phyloP scores from a whole-genome alignment of 805 yeast species.

The Huiozyma naganishii region DNA sequence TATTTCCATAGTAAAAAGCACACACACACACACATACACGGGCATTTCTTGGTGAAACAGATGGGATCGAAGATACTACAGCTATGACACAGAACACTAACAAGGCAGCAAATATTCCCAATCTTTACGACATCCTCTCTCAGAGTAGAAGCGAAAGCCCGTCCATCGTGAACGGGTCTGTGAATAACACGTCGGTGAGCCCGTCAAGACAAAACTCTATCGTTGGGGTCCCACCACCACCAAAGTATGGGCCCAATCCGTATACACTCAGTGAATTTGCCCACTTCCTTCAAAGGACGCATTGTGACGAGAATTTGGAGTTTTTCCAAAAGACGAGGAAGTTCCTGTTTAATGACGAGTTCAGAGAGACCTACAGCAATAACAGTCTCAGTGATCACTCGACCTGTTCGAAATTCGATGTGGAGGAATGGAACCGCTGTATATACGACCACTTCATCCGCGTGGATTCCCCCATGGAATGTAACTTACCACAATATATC shows the following conservation, averaged over 20 bases:
- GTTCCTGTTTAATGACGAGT: slow-evolving; percentile 5
- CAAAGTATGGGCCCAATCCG: slow-evolving; percentile 3
- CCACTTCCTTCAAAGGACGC: slow-evolving; percentile 15
- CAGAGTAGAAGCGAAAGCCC: slow-evolving; percentile 1
- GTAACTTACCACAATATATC: slow-evolving; percentile 22
- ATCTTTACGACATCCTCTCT: slow-evolving; percentile 5
- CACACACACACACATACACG: too few species aligned
- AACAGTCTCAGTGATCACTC: neutral
- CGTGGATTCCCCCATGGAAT: slow-evolving; percentile 21
- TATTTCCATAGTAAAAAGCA: too few species aligned
- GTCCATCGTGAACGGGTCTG: neutral
- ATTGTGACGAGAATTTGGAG: slow-evolving; percentile 26
- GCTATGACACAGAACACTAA: too few species aligned
- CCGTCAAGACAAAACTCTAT: too few species aligned
- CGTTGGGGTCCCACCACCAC: neutral
- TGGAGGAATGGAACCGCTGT: slow-evolving; percentile 14
- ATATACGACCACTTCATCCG: slow-evolving; percentile 17
- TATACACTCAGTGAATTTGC: slow-evolving; percentile 14
- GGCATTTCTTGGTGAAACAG: too few species aligned
- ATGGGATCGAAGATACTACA: too few species aligned
- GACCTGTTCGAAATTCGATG: slow-evolving; percentile 4
- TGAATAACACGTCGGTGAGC: too few species aligned
- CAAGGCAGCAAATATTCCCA: slow-evolving; percentile 3
- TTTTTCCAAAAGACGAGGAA: slow-evolving; percentile 14
- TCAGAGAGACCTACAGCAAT: neutral